Conservation (phyloP, 2,329 filamentous ascomycete genomes). For the Verticillium zaregamsianum region DNA sequence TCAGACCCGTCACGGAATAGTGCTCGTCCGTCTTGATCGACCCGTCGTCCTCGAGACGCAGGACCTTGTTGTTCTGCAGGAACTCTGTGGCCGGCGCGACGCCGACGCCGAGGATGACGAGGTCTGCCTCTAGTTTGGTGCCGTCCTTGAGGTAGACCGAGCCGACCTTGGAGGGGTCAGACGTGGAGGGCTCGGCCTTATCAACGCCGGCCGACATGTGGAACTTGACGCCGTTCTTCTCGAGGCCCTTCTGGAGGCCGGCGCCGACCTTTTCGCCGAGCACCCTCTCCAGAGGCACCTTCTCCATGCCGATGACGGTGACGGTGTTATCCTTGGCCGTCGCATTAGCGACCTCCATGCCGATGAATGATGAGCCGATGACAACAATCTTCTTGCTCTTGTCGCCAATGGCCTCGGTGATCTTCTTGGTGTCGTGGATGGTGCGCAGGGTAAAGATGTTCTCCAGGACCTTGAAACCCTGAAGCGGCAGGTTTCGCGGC, state of each 20-base stretch:
- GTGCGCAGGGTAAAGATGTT: constrained; percentile 85
- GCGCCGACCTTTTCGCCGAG: constrained; percentile 78
- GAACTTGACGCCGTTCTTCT: constrained; percentile 88
- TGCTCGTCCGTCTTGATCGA: constrained; percentile 76
- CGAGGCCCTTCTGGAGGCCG: constrained; percentile 73
- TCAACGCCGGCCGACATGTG: constrained; percentile 76
- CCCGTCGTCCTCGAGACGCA: constrained; percentile 78
- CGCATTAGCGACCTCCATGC: constrained; percentile 93
- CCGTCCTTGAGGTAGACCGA: constrained; percentile 81
- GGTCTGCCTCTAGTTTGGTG: constrained; percentile 75
- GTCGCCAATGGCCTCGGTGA: constrained; percentile 74
- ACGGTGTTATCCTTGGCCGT: constrained; percentile 76
- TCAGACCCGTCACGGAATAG: constrained; percentile 70
- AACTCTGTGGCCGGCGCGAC: constrained; percentile 83
- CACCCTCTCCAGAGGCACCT: constrained; percentile 76
- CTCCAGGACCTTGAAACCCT: constrained; percentile 78
- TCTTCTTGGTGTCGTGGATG: constrained; percentile 72
- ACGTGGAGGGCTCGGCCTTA: constrained; percentile 69
- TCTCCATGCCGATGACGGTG: constrained; percentile 84
- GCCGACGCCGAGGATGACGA: constrained; percentile 89
- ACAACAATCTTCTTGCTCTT: constrained; percentile 90
- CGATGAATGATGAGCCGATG: constrained; percentile 92
- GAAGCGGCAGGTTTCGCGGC: constrained; percentile 69
- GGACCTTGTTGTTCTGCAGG: constrained; percentile 64
- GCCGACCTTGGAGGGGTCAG: constrained; percentile 69